Base-by-base conservation (phyloP, 805 yeast genomes). In the Candida ponderosae region DNA sequence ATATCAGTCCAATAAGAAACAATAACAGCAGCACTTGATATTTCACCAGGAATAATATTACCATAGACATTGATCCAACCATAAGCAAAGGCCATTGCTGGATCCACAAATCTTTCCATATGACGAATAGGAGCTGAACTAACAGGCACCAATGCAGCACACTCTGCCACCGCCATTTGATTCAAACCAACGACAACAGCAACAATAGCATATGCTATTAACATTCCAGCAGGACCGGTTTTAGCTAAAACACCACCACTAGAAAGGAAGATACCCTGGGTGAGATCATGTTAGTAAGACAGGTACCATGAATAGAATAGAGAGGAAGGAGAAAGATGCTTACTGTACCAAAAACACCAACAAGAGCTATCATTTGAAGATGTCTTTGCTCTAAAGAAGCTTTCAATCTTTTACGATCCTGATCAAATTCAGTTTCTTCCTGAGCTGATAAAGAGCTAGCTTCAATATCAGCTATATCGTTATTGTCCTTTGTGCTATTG, bases 301-400 rank as follows among this genome's bases (percentile, higher is more conserved):
- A n/a, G n/a, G n/a, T n/a, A n/a, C n/a, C n/a, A n/a, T n/a, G n/a
- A n/a, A n/a, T n/a, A n/a, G n/a, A n/a, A n/a, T n/a, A n/a, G n/a
- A n/a, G n/a, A n/a, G n/a, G n/a, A n/a, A n/a, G n/a, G n/a, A n/a
- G n/a, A n/a, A n/a, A n/a, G n/a, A n/a, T n/a, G n/a, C n/a, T n/a
- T n/a, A n/a, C n/a, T 1, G 71, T 66, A 40, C 71, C 72, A 44
- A 66, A 56, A 34, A 69, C 62, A 35, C 68, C 64, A 15, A 70
- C 72, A 35, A 70, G 61, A 29, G 74, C 66, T 40, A 70, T 66
- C 72, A 70, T 67, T 44, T 68, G 72, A 41, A 69, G 50, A 47
- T 68, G 74, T 37, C 59, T 47, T 38, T 51, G 57, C 31, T 51
- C 41, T 18, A 52, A 31, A 16, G 42, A 19, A 39, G 19, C 29